Base-by-base conservation (phyloP, 2,329 filamentous ascomycete genomes). In the Exophiala bonariae region DNA sequence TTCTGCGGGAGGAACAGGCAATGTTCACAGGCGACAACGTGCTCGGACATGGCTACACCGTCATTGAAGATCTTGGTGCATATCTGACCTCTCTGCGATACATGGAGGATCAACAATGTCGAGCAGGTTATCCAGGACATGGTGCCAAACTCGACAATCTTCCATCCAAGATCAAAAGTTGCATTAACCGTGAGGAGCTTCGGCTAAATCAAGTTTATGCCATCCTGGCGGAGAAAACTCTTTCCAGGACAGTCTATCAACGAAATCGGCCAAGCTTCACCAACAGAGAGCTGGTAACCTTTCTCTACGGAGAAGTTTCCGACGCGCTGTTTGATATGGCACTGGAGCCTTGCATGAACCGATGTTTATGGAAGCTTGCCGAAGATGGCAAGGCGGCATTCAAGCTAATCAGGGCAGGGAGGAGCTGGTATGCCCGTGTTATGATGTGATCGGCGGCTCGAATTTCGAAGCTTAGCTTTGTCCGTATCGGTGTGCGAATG, bases 11-110 rank as follows among this genome's bases (percentile, higher is more conserved):
- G 56, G 76, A 91, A 61, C 76, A 86, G 49, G 85, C 85, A 37
- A 80, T 92, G 73, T 89, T 92, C 62, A 90, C 87, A 0, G 88
- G 83, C 2, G 88, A 92, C 65, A 91, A 89, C 59, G 80, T 92
- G 1, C 75, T 92, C 1, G 87, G 88, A 0, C 85, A 72, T 36
- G 72, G 72, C 0, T 67, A 60, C 13, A 64, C 59, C 23, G 71
- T 63, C 0, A 66, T 70, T 0, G 68, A 73, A 53, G 61, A 73
- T 36, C 58, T 75, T 0, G 59, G 62, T 3, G 48, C 49, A 2
- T 75, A 62, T 44, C 69, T 73, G 64, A 45, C 46, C 6, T 63
- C 54, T 5, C 59, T 74, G 4, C 54, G 54, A 2, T 57, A 49
- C 10, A 70, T 74, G 67, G 43, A 54, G 2, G 35, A 46, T 0